A percentile compares a stretch with the other conserved stretches of the same genome.
Conservation (phyloP, 2,329 filamentous ascomycete genomes). For the Sphaerulina vaccinii region DNA sequence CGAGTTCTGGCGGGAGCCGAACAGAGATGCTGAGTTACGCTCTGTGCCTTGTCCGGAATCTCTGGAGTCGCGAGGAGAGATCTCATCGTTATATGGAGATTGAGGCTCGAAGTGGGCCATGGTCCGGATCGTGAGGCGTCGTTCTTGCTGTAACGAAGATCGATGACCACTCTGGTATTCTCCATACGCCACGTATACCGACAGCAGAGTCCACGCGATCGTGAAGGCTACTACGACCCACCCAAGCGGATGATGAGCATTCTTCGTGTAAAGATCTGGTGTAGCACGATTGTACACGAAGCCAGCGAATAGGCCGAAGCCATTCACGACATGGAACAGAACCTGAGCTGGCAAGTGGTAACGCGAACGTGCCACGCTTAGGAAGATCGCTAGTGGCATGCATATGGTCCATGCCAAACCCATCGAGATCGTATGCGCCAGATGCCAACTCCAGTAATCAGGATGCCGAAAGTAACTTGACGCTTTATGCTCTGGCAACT, state of each 20-base stretch:
- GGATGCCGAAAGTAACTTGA: slow-evolving; percentile 59
- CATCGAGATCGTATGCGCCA: slow-evolving; percentile 71
- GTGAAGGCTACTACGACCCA: slow-evolving; percentile 78
- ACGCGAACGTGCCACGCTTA: slow-evolving; percentile 77
- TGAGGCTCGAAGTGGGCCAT: slow-evolving; percentile 35
- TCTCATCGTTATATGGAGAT: slow-evolving; percentile 26
- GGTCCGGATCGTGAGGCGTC: slow-evolving; percentile 13
- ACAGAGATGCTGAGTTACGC: slow-evolving; percentile 29
- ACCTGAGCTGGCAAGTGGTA: slow-evolving; percentile 70
- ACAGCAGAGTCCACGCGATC: slow-evolving; percentile 67
- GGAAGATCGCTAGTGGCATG: slow-evolving; percentile 76
- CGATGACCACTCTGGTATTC: slow-evolving; percentile 18
- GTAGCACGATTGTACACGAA: slow-evolving; percentile 76
- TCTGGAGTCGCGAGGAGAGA: slow-evolving; percentile 40
- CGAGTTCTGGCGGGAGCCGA: slow-evolving; percentile 36
- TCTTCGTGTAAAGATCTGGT: slow-evolving; percentile 81
- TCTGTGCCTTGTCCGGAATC: slow-evolving; percentile 40
- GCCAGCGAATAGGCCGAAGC: slow-evolving; percentile 62
- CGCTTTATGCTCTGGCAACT: slow-evolving; percentile 21
- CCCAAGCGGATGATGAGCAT: slow-evolving; percentile 83
- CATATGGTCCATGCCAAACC: slow-evolving; percentile 69
- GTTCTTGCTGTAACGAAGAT: slow-evolving; percentile 10
- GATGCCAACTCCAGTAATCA: slow-evolving; percentile 56
- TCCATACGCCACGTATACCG: slow-evolving; percentile 60
- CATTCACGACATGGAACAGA: slow-evolving; percentile 45